Percentiles rank a stretch among this genome's conserved stretches.
These are phyloP conservation scores for Hypoxylon sp. DNA, from an alignment of 2,329 filamentous ascomycete species.

Conservation along the genomic window DNA sequence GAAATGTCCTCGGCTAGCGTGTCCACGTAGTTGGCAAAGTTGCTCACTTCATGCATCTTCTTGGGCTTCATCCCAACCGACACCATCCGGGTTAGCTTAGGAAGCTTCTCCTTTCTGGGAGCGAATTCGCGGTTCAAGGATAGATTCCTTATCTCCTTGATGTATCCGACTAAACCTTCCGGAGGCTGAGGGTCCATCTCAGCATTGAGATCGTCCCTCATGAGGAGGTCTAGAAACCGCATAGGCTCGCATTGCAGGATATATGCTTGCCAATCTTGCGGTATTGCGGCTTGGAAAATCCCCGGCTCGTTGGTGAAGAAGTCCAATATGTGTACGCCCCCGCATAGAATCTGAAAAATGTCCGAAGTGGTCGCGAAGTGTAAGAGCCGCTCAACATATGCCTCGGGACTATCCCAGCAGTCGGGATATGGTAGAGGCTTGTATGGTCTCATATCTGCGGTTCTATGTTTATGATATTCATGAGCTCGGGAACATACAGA, in stretches of 20 bases:
- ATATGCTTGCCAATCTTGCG: conserved; percentile 82
- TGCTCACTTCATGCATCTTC: conserved; percentile 90
- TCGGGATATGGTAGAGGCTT: conserved; percentile 72
- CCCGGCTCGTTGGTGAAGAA: conserved; percentile 89
- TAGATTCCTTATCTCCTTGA: conserved; percentile 73
- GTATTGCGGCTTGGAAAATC: conserved; percentile 79
- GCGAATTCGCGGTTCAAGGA: conserved; percentile 70
- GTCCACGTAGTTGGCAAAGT: conserved; percentile 88
- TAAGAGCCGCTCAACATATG: conserved; percentile 81
- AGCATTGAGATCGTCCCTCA: conserved; percentile 74
- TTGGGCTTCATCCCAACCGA: conserved; percentile 94
- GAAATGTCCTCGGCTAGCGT: conserved; percentile 65
- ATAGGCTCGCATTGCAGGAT: conserved; percentile 75
- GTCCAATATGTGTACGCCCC: conserved; percentile 95
- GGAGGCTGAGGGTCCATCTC: conserved; percentile 51
- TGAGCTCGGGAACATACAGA: conserved; percentile 15
- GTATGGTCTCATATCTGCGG: conserved; percentile 54
- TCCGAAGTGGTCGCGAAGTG: conserved; percentile 77
- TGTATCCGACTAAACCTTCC: conserved; percentile 72
- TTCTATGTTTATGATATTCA: background rate
- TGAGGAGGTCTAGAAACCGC: conserved; percentile 79
- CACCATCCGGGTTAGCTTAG: conserved; percentile 72
- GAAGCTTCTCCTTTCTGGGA: conserved; percentile 54
- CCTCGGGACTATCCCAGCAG: conserved; percentile 74
- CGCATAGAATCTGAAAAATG: conserved; percentile 87